Evolutionary conservation across 1,139 yeast species (phyloP), one percentile per base, ranked within the genome.

Genomic region (Pichia sorboxylosa): DNA sequence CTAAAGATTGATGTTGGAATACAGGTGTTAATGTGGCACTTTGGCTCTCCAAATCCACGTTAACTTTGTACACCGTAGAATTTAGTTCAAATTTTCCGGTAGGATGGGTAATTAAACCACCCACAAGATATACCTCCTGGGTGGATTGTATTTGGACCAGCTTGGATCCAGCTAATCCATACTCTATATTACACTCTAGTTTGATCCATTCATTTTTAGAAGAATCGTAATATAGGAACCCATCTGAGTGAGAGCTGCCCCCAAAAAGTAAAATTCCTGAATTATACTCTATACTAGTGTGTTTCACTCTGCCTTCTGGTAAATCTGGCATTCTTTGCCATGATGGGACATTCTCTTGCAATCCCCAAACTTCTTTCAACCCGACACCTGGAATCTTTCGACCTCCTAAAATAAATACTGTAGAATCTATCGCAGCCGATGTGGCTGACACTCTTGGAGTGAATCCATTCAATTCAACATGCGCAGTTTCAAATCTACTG

Each of bases 381-480:
- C 60, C 55, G 8, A 53, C 51, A 1, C 67, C 65, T 1, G 94
- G 93, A 6, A 73, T 64, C 4, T 67, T 58, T 40, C 93, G 63
- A 3, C 94, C 94, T 3, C 92, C 93, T 19, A 71, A 57, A n/a
- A 79, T 41, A 3, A 76, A 37, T 1, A 58, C 40, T 2, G 39
- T 41, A 0, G 49, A 46, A 5, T 49, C 45, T 2, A 48, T 43
- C 2, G 48, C 37, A 0, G 71, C 63, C 17, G 73, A 43, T 0
- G 73, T 58, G 44, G 81, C 87, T 40, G 81, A 67, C 71, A 77
- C 69, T 36, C 92, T 61, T 6, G 73, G 61, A 9, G 47, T 41
- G 4, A 47, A 23, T 38, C 28, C 16, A 36, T 35, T 10, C 35
- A 23, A 13, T 10, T 18, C 6, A 9, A 6, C 2, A 18, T 13